Evolutionary conservation across 1,139 yeast species (phyloP).

Genomic region (Candida glucosophila): DNA sequence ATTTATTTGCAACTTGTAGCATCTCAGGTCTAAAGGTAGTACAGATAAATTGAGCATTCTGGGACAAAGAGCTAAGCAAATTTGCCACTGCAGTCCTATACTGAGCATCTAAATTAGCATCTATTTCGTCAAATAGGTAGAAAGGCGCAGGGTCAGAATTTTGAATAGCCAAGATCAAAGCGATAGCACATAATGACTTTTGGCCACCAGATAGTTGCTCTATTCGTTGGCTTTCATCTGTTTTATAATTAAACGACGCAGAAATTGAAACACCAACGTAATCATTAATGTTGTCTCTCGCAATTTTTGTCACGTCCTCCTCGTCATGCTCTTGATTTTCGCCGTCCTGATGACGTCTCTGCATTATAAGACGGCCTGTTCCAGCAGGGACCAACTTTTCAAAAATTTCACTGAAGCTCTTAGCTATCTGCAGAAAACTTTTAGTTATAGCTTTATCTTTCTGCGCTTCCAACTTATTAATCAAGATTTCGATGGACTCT

Average conservation of each 20-base stretch:
- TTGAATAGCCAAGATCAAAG: slow-evolving; percentile 88
- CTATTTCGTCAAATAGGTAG: slow-evolving; percentile 90
- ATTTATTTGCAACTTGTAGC: slow-evolving; percentile 78
- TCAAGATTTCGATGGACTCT: slow-evolving; percentile 63
- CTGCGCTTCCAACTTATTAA: slow-evolving; percentile 63
- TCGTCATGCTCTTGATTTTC: slow-evolving; percentile 11
- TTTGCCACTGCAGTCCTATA: slow-evolving; percentile 84
- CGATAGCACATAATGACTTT: slow-evolving; percentile 89
- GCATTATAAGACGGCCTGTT: slow-evolving; percentile 65
- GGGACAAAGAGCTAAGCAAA: slow-evolving; percentile 58
- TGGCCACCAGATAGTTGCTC: slow-evolving; percentile 97
- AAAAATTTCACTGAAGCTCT: slow-evolving; percentile 66
- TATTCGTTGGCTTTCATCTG: slow-evolving; percentile 79
- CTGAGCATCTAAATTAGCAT: slow-evolving; percentile 90
- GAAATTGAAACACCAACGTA: slow-evolving; percentile 79
- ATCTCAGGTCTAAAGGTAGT: slow-evolving; percentile 94
- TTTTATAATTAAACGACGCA: slow-evolving; percentile 84
- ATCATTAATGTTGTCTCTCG: too few species aligned
- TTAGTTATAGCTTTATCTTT: slow-evolving; percentile 77
- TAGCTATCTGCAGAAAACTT: slow-evolving; percentile 71
- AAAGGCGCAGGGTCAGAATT: slow-evolving; percentile 96
- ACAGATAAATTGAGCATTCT: slow-evolving; percentile 80
- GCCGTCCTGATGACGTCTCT: slow-evolving; percentile 20
- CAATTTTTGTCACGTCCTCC: slow-evolving; percentile 12
- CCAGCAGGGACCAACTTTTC: slow-evolving; percentile 81